Conservation (phyloP, 2,329 filamentous ascomycete species). For the Aspergillus transmontanensis region DNA sequence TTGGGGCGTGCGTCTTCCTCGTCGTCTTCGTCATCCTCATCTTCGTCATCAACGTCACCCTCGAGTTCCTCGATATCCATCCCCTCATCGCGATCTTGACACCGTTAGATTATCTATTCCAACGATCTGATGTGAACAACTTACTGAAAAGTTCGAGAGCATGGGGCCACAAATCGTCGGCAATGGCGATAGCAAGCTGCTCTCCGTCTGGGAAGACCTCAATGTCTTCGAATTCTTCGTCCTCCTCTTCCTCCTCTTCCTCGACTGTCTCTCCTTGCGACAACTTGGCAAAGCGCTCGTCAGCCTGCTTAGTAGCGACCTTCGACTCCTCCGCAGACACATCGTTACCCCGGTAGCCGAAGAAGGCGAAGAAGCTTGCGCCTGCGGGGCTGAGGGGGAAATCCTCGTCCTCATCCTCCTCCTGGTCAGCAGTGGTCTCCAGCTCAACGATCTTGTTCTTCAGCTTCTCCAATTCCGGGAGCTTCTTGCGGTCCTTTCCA, state of each 20-base stretch:
- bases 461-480: slow-evolving; percentile 57
- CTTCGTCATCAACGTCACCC: slow-evolving; percentile 55
- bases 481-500: slow-evolving; percentile 51
- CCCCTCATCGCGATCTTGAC: slow-evolving; percentile 61
- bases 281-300: slow-evolving; percentile 57
- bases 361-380: slow-evolving; percentile 85
- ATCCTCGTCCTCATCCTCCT: slow-evolving; percentile 38
- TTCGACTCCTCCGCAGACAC: slow-evolving; percentile 73
- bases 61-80: slow-evolving; percentile 65
- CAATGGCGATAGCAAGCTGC: slow-evolving; percentile 75
- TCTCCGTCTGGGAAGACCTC: slow-evolving; percentile 91
- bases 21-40: slow-evolving; percentile 46
- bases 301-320: slow-evolving; percentile 62
- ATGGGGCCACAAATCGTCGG: slow-evolving; percentile 85
- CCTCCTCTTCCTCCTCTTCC: slow-evolving; percentile 46
- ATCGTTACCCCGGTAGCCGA: slow-evolving; percentile 73
- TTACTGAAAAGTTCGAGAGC: slow-evolving; percentile 90
- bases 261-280: slow-evolving; percentile 55
- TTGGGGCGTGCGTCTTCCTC: slow-evolving; percentile 44
- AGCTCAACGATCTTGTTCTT: slow-evolving; percentile 51
- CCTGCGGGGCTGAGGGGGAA: slow-evolving; percentile 62
- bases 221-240: slow-evolving; percentile 62
- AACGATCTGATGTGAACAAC: slow-evolving; percentile 39
- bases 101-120: neutral
- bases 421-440: slow-evolving; percentile 36